Conservation (phyloP, 1,284 basidiomycete genomes). For the Sphaerobolus stellatus region DNA sequence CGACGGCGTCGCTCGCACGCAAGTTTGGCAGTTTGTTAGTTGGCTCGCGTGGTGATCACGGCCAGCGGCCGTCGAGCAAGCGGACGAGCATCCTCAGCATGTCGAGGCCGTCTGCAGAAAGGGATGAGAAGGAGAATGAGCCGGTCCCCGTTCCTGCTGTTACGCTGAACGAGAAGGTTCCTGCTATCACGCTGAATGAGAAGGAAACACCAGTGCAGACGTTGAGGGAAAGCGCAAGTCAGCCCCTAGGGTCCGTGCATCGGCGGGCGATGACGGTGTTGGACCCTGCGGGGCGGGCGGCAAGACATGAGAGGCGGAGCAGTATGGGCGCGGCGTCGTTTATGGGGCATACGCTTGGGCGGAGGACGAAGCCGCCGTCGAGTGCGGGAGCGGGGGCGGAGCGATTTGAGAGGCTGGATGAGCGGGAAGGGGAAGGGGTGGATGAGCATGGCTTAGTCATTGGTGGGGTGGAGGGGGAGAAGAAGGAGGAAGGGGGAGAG, state of each 20-base stretch:
- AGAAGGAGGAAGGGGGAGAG: slow-evolving; percentile 30
- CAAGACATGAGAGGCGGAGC: slow-evolving; percentile 72
- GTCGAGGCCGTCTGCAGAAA: slow-evolving; percentile 46
- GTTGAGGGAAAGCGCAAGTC: slow-evolving; percentile 50
- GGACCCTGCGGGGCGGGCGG: slow-evolving; percentile 58
- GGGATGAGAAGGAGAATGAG: slow-evolving; percentile 22
- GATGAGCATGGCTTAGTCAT: slow-evolving; percentile 31
- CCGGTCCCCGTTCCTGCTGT: too few species aligned
- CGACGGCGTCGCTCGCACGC: slow-evolving; percentile 64
- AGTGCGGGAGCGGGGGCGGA: slow-evolving; percentile 39
- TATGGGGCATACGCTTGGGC: slow-evolving; percentile 57
- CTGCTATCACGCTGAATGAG: background rate
- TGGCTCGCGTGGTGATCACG: slow-evolving; percentile 37
- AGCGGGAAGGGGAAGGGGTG: slow-evolving; percentile 23
- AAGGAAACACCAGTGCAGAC: slow-evolving; percentile 16
- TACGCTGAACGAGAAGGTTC: slow-evolving; percentile 14
- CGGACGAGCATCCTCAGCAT: slow-evolving; percentile 51
- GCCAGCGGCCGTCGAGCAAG: slow-evolving; percentile 40
- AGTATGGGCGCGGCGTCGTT: slow-evolving; percentile 62
- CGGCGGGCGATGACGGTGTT: slow-evolving; percentile 72
- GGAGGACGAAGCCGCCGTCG: slow-evolving; percentile 65
- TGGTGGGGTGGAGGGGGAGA: slow-evolving; percentile 23
- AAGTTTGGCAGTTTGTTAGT: slow-evolving; percentile 70
- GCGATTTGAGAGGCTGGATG: too few species aligned
- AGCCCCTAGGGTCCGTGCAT: slow-evolving; percentile 56